Conservation (phyloP, 2,329 filamentous ascomycete genomes). For the Myrmaecium sp. region DNA sequence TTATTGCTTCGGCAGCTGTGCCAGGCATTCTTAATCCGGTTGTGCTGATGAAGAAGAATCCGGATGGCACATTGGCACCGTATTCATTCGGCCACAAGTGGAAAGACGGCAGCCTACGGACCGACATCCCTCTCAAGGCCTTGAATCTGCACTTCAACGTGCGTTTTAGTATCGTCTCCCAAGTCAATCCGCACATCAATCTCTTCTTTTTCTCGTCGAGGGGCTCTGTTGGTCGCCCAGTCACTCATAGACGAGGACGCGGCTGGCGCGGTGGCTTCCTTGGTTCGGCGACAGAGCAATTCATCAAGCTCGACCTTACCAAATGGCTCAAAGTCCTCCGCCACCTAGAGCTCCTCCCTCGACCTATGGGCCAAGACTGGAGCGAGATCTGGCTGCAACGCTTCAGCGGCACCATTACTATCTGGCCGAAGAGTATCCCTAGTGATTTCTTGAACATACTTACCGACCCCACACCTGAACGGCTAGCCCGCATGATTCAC, state of each 20-base stretch:
- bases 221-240: constrained; percentile 72
- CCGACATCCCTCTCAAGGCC: constrained; percentile 87
- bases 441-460: constrained; percentile 79
- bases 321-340: constrained; percentile 96
- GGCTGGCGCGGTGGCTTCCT: constrained; percentile 33
- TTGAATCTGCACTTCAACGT: constrained; percentile 97
- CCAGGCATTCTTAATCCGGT: constrained; percentile 92
- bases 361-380: constrained; percentile 90
- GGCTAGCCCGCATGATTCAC: constrained; percentile 76
- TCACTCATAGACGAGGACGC: constrained; percentile 5
- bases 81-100: constrained; percentile 98
- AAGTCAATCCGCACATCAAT: constrained; percentile 94
- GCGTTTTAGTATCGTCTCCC: constrained; percentile 79
- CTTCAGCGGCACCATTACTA: constrained; percentile 86
- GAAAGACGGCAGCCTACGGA: constrained; percentile 91
- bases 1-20: constrained; percentile 85
- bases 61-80: constrained; percentile 59
- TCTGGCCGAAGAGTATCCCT: constrained; percentile 71
- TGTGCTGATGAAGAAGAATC: constrained; percentile 76
- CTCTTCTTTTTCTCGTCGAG: constrained; percentile 97
- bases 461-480: constrained; percentile 57
- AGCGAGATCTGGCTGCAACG: constrained; percentile 90
- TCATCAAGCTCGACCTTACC: constrained; percentile 86
- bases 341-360: constrained; percentile 78
- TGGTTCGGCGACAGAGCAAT: constrained; percentile 81